These are phyloP conservation scores for Dryadomyces quercivorus DNA, from an alignment of 2,329 filamentous ascomycete genomes.

Conservation along the genomic window DNA sequence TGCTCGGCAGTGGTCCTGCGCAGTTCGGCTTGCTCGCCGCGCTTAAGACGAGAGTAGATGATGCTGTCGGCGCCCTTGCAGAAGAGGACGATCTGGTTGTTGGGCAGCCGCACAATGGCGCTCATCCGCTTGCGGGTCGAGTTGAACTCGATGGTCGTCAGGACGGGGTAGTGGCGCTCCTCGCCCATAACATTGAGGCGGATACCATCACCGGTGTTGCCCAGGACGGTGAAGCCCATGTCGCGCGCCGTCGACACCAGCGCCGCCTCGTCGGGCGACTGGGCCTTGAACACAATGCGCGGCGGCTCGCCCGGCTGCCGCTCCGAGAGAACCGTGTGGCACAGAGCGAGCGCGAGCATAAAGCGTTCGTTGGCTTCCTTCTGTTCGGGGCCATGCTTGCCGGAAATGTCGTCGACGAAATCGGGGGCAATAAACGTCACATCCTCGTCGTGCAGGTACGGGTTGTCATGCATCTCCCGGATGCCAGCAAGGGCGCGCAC, in stretches of 20 bases:
- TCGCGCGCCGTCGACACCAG: constrained; percentile 89
- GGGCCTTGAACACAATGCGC: constrained; percentile 87
- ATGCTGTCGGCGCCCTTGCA: constrained; percentile 97
- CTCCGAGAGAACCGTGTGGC: constrained; percentile 92
- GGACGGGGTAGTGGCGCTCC: constrained; percentile 71
- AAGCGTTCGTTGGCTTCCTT: constrained; percentile 71
- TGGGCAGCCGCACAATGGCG: constrained; percentile 87
- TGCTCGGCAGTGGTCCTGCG: constrained; percentile 80
- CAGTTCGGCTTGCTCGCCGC: constrained; percentile 75
- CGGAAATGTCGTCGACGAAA: constrained; percentile 72
- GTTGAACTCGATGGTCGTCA: constrained; percentile 97
- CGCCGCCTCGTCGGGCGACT: constrained; percentile 92
- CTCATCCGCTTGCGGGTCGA: constrained; percentile 96
- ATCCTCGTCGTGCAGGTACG: constrained; percentile 79
- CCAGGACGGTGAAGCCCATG: constrained; percentile 86
- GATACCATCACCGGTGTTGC: constrained; percentile 67
- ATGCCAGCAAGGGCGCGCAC: constrained; percentile 59
- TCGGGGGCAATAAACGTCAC: constrained; percentile 88
- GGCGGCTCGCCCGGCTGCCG: constrained; percentile 80
- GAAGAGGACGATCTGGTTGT: constrained; percentile 78
- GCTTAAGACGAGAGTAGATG: constrained; percentile 83
- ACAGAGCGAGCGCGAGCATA: constrained; percentile 91
- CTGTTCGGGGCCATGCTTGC: constrained; percentile 65
- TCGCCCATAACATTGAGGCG: constrained; percentile 77
- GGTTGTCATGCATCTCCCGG: constrained; percentile 72